Percentiles rank a stretch among this genome's conserved stretches.
These are phyloP conservation scores for Heterococcus sp. DNA, from an alignment of 108 stramenopile genomes.

Conservation along the genomic window DNA sequence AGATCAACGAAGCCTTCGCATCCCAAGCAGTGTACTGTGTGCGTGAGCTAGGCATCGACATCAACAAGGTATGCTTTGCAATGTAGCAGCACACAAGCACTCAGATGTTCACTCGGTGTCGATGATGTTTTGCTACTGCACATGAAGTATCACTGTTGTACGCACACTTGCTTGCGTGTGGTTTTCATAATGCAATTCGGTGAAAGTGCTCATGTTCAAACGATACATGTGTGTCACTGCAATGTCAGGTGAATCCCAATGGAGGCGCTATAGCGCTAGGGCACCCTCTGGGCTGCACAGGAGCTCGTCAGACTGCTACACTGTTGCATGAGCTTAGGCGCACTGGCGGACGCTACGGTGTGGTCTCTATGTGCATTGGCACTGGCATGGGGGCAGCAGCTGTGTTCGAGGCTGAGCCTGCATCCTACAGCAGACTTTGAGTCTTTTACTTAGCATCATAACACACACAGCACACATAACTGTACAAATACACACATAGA, in stretches of 20 bases:
- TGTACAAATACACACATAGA: too few species aligned
- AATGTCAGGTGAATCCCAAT: constrained; percentile 75
- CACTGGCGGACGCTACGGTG: constrained; percentile 62
- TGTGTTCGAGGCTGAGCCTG: constrained; percentile 66
- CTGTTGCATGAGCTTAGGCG: constrained; percentile 81
- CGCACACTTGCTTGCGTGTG: too few species aligned
- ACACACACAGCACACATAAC: too few species aligned
- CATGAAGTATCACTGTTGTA: too few species aligned
- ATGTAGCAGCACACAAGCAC: too few species aligned
- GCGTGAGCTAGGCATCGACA: constrained; percentile 23
- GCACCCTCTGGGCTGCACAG: constrained; percentile 90
- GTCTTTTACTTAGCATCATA: too few species aligned
- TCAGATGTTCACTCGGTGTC: too few species aligned
- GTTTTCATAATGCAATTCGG: too few species aligned
- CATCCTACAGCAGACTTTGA: neutral
- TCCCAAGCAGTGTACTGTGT: constrained; percentile 56
- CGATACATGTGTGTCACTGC: neutral
- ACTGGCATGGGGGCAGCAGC: constrained; percentile 95
- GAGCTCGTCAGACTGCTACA: constrained; percentile 83
- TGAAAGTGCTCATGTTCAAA: too few species aligned
- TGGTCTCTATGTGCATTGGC: constrained; percentile 93
- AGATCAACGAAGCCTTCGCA: constrained; percentile 98
- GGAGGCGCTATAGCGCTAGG: constrained; percentile 95
- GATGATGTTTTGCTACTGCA: too few species aligned
- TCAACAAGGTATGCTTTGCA: constrained; percentile 3